Evolutionary conservation across 2,329 filamentous ascomycete genomes (phyloP).

Genomic region (Cladosporium phlei): DNA sequence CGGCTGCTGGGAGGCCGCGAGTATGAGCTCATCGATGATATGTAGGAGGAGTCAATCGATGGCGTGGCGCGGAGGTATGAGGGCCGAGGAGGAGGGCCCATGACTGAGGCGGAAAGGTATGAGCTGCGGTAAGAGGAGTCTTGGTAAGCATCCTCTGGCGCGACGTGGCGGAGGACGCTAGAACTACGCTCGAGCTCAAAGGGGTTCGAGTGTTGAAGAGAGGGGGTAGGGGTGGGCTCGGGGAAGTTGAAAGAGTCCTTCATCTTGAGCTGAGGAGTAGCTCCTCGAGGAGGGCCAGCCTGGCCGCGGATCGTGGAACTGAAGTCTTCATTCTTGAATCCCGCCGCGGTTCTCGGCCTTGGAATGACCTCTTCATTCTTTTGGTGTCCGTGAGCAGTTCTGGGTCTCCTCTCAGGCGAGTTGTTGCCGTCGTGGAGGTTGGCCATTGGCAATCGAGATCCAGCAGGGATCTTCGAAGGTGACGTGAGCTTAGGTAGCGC

Average conservation of each 20-base stretch:
- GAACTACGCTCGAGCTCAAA: constrained; percentile 47
- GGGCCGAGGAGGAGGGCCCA: constrained; percentile 20
- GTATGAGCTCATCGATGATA: constrained; percentile 16
- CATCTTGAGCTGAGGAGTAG: constrained; percentile 89
- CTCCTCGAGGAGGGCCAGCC: constrained; percentile 38
- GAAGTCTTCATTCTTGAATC: constrained; percentile 40
- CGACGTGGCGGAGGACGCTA: constrained; percentile 56
- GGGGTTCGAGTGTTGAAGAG: constrained; percentile 30
- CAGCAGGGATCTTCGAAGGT: constrained; percentile 56
- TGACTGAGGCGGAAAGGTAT: constrained; percentile 27
- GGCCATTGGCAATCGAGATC: constrained; percentile 61
- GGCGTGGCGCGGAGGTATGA: constrained; percentile 13
- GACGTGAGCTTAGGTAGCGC: constrained; percentile 5
- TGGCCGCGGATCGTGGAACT: constrained; percentile 33
- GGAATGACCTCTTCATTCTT: too few species aligned
- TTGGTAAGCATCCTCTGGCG: constrained; percentile 81
- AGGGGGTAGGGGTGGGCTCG: constrained; percentile 45
- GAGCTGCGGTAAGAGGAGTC: constrained; percentile 44
- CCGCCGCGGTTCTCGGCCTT: too few species aligned
- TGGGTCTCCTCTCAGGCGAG: constrained; percentile 68
- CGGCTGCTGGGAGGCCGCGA: constrained; percentile 27
- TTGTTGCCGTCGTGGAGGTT: constrained; percentile 68
- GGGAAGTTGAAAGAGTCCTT: constrained; percentile 71
- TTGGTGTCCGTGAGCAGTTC: constrained; percentile 27
- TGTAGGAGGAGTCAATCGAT: constrained; percentile 17